Evolutionary conservation across 2,329 filamentous ascomycete genomes (phyloP), one percentile per base, ranked within the genome.

Genomic region (Phaeoacremonium minimum): DNA sequence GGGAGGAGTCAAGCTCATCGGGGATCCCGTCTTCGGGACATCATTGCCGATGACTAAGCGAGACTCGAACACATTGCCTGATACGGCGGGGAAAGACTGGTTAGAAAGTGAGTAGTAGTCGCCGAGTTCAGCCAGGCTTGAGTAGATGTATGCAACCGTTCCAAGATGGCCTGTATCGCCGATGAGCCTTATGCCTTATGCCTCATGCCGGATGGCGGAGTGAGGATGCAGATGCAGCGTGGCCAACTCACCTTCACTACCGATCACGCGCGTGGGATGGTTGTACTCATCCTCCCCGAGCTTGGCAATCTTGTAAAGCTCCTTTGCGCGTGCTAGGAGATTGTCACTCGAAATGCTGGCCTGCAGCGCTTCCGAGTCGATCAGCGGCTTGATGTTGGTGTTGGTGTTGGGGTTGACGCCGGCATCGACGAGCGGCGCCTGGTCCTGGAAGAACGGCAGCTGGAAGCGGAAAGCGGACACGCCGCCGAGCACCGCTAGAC

Each of bases 231-330:
- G 9, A 9, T 26, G 9, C 22, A 26, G 22, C 9, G 22, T n/a
- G 9, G 22, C 9, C 22, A 26, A 26, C 22, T 38, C 58, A 80
- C 78, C 79, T 53, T 72, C 52, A 44, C 79, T 83, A 18, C 83
- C 82, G 45, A 87, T 85, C 15, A 86, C 82, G 36, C 83, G 72
- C 2, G 83, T 87, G 2, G 83, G 83, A 48, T 82, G 82, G 42
- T 75, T 74, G 51, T 79, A 84, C 44, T 85, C 77, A 2, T 70
- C 63, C 42, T 73, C 61, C 9, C 72, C 70, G 35, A 71, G 63
- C 55, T 80, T 66, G 1, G 83, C 81, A 37, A 85, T 73, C 35
- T 73, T 62, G 48, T 74, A 85, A 7, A 87, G 71, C 28, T 75
- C 57, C 48, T 80, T 64, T 5, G 83, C 77, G 15, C 80, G 75